Evolutionary conservation across 2,329 filamentous ascomycete species (phyloP), one percentile per base, ranked within the genome.

Genomic region (Parastagonospora nodorum): DNA sequence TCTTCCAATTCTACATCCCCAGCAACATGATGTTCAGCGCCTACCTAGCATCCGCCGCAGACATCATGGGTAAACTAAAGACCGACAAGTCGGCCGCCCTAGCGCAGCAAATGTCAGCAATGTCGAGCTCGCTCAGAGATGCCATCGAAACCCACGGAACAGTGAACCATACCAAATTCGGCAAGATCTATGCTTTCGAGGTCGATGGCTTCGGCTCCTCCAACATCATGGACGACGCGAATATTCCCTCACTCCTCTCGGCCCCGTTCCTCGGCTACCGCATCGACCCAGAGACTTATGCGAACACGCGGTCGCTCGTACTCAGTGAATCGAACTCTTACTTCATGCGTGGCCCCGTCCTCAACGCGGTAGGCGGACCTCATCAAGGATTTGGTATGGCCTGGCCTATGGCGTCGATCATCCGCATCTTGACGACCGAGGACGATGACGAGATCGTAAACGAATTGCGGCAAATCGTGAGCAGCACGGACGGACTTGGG

Each of bases 191-290:
- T 52, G 77, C 78, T 11, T 80, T 74, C 52, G 78, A 81, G 57
- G 70, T 80, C 24, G 78, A 81, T 52, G 78, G 78, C 16, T 79
- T 74, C 58, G 73, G 73, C 38, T 66, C 66, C 11, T 67, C 71
- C 46, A 86, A 83, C 56, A 77, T 87, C 43, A 89, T 89, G 86
- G 87, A 89, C 62, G 87, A 89, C 51, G 86, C 87, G 29, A 89
- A 89, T 56, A 84, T 89, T 42, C 87, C 87, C 0, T 86, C 82
- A 10, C 78, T 89, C 2, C 78, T 89, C 35, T 83, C 84, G 1
- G 80, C 86, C 19, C 86, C 87, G 1, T 84, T 88, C 62, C 75
- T 88, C 45, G 83, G 84, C 8, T 89, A 85, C 50, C 59, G 75
- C 1, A 64, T 76, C 36, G 61, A 73, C 50, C 5, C 51, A 27